Evolutionary conservation across 768 basidiomycete genomes (phyloP).

Genomic region (Kwoniella sp.): DNA sequence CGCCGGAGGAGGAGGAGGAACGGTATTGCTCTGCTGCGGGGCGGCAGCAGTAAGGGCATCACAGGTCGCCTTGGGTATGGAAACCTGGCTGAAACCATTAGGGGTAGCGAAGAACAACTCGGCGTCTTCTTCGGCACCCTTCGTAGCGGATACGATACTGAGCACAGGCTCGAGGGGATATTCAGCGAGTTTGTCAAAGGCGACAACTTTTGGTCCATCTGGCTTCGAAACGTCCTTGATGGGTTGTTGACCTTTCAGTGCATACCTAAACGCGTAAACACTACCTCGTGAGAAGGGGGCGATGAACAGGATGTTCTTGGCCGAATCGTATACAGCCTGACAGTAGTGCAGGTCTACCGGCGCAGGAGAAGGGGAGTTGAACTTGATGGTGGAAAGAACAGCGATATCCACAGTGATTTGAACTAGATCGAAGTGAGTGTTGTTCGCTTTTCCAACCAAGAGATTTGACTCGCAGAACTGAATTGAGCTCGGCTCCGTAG

Average conservation of each 20-base stretch:
- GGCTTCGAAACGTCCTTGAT: slow-evolving; percentile 20
- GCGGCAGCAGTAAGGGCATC: slow-evolving; percentile 2
- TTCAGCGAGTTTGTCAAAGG: slow-evolving; percentile 32
- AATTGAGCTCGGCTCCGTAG: slow-evolving; percentile 26
- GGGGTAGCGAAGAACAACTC: slow-evolving; percentile 40
- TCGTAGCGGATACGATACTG: slow-evolving; percentile 17
- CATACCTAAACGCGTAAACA: slow-evolving; percentile 41
- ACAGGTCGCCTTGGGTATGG: slow-evolving; percentile 16
- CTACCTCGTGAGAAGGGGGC: slow-evolving; percentile 32
- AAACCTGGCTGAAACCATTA: slow-evolving; percentile 31
- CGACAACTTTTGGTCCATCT: slow-evolving; percentile 15
- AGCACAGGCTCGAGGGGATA: slow-evolving; percentile 36
- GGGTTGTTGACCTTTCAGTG: slow-evolving; percentile 40
- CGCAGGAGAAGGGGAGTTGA: slow-evolving; percentile 22
- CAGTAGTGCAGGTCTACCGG: slow-evolving; percentile 24
- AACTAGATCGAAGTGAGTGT: slow-evolving; percentile 43
- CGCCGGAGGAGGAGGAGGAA: neutral
- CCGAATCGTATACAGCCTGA: slow-evolving; percentile 38
- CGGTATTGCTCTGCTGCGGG: neutral
- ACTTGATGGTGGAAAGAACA: slow-evolving; percentile 38
- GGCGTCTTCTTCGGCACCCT: slow-evolving; percentile 16
- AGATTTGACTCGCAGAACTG: slow-evolving; percentile 45
- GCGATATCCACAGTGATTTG: slow-evolving; percentile 41
- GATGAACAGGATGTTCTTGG: slow-evolving; percentile 31
- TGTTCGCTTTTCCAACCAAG: slow-evolving; percentile 37